Evolutionary conservation across 495 filamentous ascomycete species (phyloP).

Genomic region (Hypoxylon cercidicola): DNA sequence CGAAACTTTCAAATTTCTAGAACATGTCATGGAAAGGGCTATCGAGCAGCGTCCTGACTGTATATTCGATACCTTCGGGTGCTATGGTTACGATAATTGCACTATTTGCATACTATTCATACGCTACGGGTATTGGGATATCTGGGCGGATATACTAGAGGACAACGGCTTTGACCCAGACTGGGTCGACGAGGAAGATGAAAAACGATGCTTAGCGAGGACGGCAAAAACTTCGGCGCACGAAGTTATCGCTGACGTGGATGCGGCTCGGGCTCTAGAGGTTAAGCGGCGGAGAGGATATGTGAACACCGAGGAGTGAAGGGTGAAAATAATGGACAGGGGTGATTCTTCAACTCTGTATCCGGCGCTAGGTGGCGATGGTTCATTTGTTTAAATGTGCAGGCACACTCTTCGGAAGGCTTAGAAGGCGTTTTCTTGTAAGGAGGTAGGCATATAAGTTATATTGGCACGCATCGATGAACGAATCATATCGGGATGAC

Average conservation of each 20-base stretch:
- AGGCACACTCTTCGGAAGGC: no score
- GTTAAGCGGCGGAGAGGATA: conserved; percentile 1
- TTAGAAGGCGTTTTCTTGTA: no score
- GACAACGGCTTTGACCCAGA: background rate
- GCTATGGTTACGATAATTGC: background rate
- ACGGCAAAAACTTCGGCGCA: background rate
- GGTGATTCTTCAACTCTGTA: background rate
- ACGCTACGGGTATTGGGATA: background rate
- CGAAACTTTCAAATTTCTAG: background rate
- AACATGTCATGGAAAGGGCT: background rate
- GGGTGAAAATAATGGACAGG: no score
- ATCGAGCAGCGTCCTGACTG: background rate
- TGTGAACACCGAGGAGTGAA: background rate
- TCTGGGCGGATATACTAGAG: conserved; percentile 1
- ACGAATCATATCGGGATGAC: no score
- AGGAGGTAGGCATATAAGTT: no score
- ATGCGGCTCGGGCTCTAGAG: background rate
- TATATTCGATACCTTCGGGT: background rate
- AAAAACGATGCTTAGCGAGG: background rate
- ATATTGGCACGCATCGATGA: no score
- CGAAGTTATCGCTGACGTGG: background rate
- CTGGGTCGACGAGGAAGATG: background rate
- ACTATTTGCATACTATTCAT: background rate
- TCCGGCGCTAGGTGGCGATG: background rate
- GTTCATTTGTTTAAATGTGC: no score